These are phyloP conservation scores for Blastobotrys muscicola DNA, from an alignment of 805 yeast species.

Conservation along the genomic window DNA sequence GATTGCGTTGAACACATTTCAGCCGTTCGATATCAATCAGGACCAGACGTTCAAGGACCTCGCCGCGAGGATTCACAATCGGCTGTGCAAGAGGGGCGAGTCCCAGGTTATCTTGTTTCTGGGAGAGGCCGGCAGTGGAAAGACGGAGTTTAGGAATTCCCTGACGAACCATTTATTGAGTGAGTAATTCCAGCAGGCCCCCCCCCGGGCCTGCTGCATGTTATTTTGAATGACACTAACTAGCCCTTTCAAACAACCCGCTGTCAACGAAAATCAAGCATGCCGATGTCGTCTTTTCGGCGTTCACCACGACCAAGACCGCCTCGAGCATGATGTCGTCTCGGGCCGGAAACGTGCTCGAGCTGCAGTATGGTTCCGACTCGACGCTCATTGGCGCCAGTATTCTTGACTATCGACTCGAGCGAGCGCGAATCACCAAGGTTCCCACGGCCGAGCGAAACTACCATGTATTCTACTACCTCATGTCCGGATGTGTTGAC, in stretches of 20 bases:
- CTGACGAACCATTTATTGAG: conserved; percentile 24
- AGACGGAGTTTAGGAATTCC: conserved; percentile 28
- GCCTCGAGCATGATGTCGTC: conserved; percentile 31
- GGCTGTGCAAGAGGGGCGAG: conserved; percentile 29
- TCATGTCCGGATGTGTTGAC: conserved; percentile 40
- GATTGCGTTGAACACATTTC: conserved; percentile 31
- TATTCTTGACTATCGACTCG: conserved; percentile 46
- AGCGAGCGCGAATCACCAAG: conserved; percentile 43
- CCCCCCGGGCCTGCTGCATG: too few relatives aligned
- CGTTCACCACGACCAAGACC: conserved; percentile 33
- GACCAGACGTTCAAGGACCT: conserved; percentile 29
- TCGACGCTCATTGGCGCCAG: conserved; percentile 44
- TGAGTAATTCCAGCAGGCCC: conserved; percentile 7
- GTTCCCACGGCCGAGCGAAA: conserved; percentile 46
- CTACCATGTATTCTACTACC: conserved; percentile 50
- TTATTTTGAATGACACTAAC: neutral
- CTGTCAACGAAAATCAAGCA: conserved; percentile 26
- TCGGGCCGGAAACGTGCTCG: conserved; percentile 46
- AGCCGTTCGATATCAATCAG: conserved; percentile 29
- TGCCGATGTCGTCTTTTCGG: conserved; percentile 29
- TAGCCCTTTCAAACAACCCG: conserved; percentile 28
- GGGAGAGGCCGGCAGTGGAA: conserved; percentile 35
- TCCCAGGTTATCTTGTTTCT: conserved; percentile 30
- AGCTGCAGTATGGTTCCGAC: conserved; percentile 39
- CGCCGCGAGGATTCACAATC: conserved; percentile 30